A percentile compares a stretch with the other conserved stretches of the same genome.
Conservation (phyloP, 345 rosid genomes). For the Hirschfeldia incana region DNA sequence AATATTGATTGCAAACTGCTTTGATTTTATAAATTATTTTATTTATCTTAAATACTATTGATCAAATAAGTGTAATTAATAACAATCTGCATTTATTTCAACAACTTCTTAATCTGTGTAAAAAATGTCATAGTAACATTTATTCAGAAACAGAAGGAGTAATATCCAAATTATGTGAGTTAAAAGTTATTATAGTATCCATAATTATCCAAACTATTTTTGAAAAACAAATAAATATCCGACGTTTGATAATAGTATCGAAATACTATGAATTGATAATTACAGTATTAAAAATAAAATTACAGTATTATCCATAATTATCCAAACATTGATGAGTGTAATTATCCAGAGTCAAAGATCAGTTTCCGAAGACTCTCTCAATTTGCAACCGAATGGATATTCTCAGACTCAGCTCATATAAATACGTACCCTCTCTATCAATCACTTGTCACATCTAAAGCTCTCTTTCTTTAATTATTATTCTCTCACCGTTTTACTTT, state of each 20-base stretch:
- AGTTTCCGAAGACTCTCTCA: conserved; percentile 1
- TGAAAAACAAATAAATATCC: not conserved
- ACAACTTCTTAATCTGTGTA: no score
- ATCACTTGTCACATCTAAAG: not conserved
- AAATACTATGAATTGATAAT: not conserved
- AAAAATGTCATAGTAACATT: no score
- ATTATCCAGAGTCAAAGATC: conserved; percentile 11
- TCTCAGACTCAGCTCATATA: not conserved
- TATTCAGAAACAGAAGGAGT: no score
- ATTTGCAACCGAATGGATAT: not conserved
- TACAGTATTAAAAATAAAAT: not conserved
- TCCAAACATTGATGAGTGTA: not conserved
- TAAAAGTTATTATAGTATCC: not conserved
- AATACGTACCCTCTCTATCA: not conserved
- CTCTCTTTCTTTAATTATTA: not conserved
- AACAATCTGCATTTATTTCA: no score
- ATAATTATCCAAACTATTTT: not conserved
- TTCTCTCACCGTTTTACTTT: not conserved
- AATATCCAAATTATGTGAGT: not conserved
- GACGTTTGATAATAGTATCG: not conserved
- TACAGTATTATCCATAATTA: not conserved
- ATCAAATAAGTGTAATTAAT: no score
- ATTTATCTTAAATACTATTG: no score
- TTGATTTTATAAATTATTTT: no score
- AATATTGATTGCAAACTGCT: no score